These are phyloP conservation scores for Aspergillus felis DNA, from an alignment of 2,329 filamentous ascomycete genomes.

Conservation along the genomic window DNA sequence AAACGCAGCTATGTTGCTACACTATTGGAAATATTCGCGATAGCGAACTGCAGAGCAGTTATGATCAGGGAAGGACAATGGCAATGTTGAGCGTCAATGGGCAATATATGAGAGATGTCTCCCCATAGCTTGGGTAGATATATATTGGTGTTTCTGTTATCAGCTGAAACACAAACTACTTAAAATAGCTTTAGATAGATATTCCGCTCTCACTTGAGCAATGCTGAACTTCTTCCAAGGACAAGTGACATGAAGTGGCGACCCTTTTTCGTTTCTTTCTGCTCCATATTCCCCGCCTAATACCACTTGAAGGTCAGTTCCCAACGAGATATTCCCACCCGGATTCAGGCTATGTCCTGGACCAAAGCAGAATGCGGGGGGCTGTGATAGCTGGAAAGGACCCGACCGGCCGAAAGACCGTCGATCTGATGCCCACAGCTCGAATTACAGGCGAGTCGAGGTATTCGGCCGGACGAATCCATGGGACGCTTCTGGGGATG, in stretches of 20 bases:
- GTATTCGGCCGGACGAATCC: not conserved
- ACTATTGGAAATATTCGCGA: not conserved
- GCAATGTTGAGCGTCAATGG: not conserved
- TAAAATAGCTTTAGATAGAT: not conserved
- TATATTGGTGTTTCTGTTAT: not conserved
- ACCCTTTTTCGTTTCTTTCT: not conserved
- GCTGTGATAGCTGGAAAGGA: not conserved
- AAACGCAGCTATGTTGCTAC: not conserved
- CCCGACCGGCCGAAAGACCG: not conserved
- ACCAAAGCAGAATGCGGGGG: not conserved
- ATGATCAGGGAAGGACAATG: not conserved
- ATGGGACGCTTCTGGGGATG: not conserved
- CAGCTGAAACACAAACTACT: not conserved
- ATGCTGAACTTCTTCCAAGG: not conserved
- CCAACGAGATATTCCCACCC: not conserved
- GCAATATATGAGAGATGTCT: not conserved
- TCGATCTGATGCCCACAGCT: not conserved
- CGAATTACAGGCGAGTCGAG: not conserved
- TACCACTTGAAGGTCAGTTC: not conserved
- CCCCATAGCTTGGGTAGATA: not conserved
- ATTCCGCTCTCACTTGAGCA: not conserved
- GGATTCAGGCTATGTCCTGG: not conserved
- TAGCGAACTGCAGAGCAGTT: not conserved
- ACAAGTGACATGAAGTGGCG: not conserved
- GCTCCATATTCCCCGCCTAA: not conserved